Percentiles rank a stretch among this genome's conserved stretches.
Conservation (phyloP, 352 stramenopile species). For the Aphanomyces stellatus region DNA sequence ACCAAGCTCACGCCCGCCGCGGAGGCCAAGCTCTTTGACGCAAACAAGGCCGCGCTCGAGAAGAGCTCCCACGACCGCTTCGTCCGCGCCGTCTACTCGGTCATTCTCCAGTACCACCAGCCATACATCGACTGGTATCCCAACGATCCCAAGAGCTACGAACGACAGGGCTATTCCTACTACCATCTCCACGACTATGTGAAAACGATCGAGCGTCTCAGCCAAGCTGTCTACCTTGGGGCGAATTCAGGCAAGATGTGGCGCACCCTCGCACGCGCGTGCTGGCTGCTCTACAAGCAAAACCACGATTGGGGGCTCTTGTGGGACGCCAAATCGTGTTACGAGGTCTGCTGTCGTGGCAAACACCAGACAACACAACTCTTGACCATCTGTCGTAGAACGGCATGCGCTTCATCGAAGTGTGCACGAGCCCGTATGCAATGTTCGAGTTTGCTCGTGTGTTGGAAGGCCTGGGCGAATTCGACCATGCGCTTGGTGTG, state of each 20-base stretch:
- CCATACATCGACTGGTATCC: conserved; percentile 47
- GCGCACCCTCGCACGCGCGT: conserved; percentile 46
- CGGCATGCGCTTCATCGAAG: conserved; percentile 5
- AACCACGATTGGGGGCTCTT: conserved; percentile 47
- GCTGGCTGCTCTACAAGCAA: conserved; percentile 36
- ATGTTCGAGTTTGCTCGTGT: conserved; percentile 13
- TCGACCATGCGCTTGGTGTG: neutral
- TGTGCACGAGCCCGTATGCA: conserved; percentile 7
- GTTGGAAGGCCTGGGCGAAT: conserved; percentile 13
- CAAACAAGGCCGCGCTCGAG: neutral
- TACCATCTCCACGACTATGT: conserved; percentile 36
- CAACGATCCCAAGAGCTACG: conserved; percentile 53
- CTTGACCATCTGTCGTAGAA: neutral
- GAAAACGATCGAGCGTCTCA: conserved; percentile 36
- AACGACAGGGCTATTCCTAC: conserved; percentile 46
- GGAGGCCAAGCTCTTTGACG: conserved; percentile 7
- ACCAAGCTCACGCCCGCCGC: neutral
- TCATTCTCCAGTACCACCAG: conserved; percentile 50
- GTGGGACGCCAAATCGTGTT: conserved; percentile 42
- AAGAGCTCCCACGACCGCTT: neutral
- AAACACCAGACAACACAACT: neutral
- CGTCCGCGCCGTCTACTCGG: conserved; percentile 25
- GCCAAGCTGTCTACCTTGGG: conserved; percentile 41
- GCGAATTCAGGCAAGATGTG: conserved; percentile 34
- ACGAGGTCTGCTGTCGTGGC: conserved; percentile 8